phyloP scores from a whole-genome alignment of 1,139 yeast species.

The Suhomyces ambrosiae region DNA sequence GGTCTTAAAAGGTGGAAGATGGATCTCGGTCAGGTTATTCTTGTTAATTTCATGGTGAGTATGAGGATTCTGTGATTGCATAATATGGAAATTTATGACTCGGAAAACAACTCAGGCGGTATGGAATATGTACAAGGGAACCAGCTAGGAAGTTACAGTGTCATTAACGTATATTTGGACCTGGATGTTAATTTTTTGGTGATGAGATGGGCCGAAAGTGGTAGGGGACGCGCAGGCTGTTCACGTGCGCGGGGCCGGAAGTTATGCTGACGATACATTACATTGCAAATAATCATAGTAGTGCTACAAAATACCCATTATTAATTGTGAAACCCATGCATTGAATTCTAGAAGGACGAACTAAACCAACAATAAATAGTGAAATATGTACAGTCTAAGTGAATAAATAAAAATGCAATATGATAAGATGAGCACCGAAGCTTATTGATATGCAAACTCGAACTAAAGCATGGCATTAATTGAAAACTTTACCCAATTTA shows the following conservation, averaged over 20 bases:
- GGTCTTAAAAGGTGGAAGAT: conserved; percentile 3
- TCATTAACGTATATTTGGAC: no score
- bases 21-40: conserved; percentile 5
- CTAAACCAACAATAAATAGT: conserved; percentile 3
- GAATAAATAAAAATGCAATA: conserved; percentile 4
- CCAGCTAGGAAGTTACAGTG: no score
- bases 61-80: conserved; percentile 1
- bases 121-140: not conserved
- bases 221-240: no score
- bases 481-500: conserved; percentile 30
- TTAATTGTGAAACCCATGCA: conserved; percentile 1
- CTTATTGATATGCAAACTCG: no score
- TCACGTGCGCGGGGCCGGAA: no score
- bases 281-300: no score
- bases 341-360: conserved; percentile 2
- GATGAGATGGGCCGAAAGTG: conserved; percentile 9
- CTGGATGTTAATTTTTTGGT: conserved; percentile 3
- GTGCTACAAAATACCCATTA: not conserved
- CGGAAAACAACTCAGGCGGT: not conserved
- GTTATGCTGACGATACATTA: no score
- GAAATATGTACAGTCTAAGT: conserved; percentile 4
- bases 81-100: conserved; percentile 2
- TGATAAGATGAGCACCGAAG: not conserved
- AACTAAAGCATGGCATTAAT: no score
- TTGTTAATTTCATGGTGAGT: conserved; percentile 4